phyloP scores from a whole-genome alignment of 1,139 yeast genomes.

The Protomyces lactucae-debilis region DNA sequence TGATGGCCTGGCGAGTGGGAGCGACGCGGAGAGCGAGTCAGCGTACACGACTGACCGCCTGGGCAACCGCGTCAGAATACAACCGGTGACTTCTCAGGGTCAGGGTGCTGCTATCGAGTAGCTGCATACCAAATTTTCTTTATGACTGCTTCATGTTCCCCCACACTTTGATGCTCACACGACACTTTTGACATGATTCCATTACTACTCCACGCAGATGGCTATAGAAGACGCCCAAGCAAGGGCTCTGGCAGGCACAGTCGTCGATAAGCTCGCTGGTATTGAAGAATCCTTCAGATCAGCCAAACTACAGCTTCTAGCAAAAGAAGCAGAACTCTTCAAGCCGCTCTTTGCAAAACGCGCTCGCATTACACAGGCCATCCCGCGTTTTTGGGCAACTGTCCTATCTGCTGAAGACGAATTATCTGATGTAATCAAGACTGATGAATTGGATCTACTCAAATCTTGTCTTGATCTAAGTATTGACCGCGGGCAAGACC shows the following conservation, averaged over 20 bases:
- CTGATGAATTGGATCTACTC: constrained; percentile 16
- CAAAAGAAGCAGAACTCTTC: constrained; percentile 13
- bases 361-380: constrained; percentile 14
- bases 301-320: constrained; percentile 15
- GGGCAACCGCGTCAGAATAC: constrained; percentile 7
- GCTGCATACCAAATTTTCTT: neutral
- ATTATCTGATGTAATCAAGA: constrained; percentile 2
- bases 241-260: constrained; percentile 10
- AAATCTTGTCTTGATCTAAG: constrained; percentile 8
- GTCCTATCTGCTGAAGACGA: constrained; percentile 18
- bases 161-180: no score
- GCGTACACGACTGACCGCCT: constrained; percentile 13
- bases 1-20: neutral
- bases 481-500: constrained; percentile 12
- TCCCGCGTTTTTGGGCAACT: constrained; percentile 25
- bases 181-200: no score
- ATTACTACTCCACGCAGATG: neutral
- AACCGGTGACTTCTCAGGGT: neutral
- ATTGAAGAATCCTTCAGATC: constrained; percentile 20
- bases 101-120: neutral
- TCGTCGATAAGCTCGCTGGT: constrained; percentile 12
- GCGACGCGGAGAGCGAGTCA: neutral
- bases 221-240: neutral
- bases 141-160: neutral
- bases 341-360: constrained; percentile 21